These are phyloP conservation scores for Escovopsis sp. DNA, from an alignment of 2,329 filamentous ascomycete genomes.

Conservation along the genomic window DNA sequence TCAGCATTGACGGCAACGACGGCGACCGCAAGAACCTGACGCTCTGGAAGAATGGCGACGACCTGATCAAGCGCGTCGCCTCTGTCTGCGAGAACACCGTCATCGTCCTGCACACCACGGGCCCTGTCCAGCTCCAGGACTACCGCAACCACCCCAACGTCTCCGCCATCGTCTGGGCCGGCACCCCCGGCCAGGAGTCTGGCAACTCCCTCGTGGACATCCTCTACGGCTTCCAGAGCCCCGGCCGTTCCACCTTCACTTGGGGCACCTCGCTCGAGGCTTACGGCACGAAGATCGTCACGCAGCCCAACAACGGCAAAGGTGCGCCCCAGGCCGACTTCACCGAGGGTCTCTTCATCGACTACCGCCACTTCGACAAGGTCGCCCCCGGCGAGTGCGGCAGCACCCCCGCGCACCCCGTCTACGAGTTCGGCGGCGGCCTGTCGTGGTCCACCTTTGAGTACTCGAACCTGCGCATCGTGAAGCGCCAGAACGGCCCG, in stretches of 20 bases:
- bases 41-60: constrained; percentile 70
- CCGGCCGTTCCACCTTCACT: constrained; percentile 67
- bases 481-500: constrained; percentile 28
- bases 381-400: constrained; percentile 20
- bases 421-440: constrained; percentile 71
- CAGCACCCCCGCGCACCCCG: constrained; percentile 31
- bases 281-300: constrained; percentile 54
- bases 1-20: constrained; percentile 64
- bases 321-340: constrained; percentile 58
- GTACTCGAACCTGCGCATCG: constrained; percentile 51
- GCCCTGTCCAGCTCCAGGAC: constrained; percentile 60
- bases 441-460: constrained; percentile 67
- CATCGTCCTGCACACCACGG: constrained; percentile 76
- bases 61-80: constrained; percentile 66
- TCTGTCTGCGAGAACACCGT: constrained; percentile 74
- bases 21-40: constrained; percentile 91
- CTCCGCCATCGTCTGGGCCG: constrained; percentile 71
- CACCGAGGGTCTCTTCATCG: constrained; percentile 65
- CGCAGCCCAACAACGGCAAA: constrained; percentile 52
- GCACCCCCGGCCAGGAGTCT: constrained; percentile 68
- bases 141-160: constrained; percentile 66
- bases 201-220: constrained; percentile 67
- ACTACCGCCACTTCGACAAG: constrained; percentile 52
- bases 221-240: constrained; percentile 70
- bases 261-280: constrained; percentile 52